phyloP scores from a whole-genome alignment of 2,329 filamentous ascomycete species.

The Claviceps fusiformis region DNA sequence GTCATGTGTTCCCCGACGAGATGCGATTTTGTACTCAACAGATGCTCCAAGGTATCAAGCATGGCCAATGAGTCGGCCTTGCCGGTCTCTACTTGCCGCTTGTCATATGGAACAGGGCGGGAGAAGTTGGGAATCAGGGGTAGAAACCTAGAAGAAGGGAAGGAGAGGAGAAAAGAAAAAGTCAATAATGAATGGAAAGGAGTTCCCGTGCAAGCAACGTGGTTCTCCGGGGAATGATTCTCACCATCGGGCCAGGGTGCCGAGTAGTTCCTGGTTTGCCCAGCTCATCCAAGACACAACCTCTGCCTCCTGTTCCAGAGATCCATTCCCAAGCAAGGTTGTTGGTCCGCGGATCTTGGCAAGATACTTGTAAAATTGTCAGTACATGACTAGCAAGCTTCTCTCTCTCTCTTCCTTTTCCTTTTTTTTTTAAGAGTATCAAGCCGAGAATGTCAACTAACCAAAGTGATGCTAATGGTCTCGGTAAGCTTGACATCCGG shows the following conservation, averaged over 20 bases:
- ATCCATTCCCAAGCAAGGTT: not conserved
- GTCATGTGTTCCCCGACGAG: not conserved
- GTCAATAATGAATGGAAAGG: too few relatives aligned
- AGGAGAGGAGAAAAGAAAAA: not conserved
- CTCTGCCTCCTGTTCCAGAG: not conserved
- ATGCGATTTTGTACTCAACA: not conserved
- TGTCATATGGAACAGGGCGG: not conserved
- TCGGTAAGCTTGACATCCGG: not conserved
- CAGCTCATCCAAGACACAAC: conserved; percentile 1
- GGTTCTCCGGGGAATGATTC: not conserved
- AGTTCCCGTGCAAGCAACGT: not conserved
- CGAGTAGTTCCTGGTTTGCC: conserved; percentile 1
- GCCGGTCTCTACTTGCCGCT: not conserved
- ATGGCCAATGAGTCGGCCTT: conserved; percentile 1
- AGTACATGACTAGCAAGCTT: not conserved
- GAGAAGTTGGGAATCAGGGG: not conserved
- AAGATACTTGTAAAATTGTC: not conserved
- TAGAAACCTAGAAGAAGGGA: not conserved
- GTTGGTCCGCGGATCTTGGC: not conserved
- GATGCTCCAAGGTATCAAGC: not conserved
- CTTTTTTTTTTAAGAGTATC: too few relatives aligned
- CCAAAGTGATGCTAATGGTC: not conserved
- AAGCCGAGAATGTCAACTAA: not conserved
- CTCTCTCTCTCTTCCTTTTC: not conserved
- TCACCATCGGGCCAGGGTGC: not conserved